Conservation (phyloP, 352 stramenopile species). For the Globisporangium paroecandrum region DNA sequence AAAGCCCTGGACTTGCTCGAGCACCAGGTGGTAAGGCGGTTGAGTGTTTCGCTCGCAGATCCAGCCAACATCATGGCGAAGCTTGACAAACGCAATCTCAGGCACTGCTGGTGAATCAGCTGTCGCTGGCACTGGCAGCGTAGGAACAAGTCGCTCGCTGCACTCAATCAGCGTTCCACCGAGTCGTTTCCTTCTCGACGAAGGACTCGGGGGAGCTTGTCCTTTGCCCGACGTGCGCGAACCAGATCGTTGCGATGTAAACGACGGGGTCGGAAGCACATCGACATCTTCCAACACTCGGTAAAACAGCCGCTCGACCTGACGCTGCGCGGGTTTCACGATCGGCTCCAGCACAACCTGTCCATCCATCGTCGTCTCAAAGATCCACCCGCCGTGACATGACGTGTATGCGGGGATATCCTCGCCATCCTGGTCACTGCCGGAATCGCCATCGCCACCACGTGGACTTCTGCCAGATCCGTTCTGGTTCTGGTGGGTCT, state of each 20-base stretch:
- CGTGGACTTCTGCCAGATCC: neutral
- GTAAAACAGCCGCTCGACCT: slow-evolving; percentile 80
- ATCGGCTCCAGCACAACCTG: slow-evolving; percentile 76
- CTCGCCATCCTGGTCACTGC: slow-evolving; percentile 4
- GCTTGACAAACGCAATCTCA: slow-evolving; percentile 70
- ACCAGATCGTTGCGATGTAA: slow-evolving; percentile 3
- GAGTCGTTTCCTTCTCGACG: slow-evolving; percentile 48
- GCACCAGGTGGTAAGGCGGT: slow-evolving; percentile 41
- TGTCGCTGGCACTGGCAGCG: slow-evolving; percentile 9
- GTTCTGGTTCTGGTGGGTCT: slow-evolving; percentile 32
- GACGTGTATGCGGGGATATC: slow-evolving; percentile 23
- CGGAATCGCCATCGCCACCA: neutral
- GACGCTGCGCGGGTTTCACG: slow-evolving; percentile 45
- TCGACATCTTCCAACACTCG: slow-evolving; percentile 65
- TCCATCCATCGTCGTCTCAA: slow-evolving; percentile 83
- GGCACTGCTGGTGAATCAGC: slow-evolving; percentile 17
- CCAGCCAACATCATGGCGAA: slow-evolving; percentile 78
- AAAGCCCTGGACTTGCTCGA: slow-evolving; percentile 72
- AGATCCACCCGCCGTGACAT: slow-evolving; percentile 79
- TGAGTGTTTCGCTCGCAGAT: slow-evolving; percentile 63
- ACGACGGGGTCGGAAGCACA: slow-evolving; percentile 54
- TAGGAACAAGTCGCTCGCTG: slow-evolving; percentile 67
- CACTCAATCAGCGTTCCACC: slow-evolving; percentile 76
- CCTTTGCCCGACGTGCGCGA: neutral
- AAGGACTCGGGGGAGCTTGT: slow-evolving; percentile 28